phyloP scores from a whole-genome alignment of 2,329 filamentous ascomycete genomes.

The Eurotiales sp. region DNA sequence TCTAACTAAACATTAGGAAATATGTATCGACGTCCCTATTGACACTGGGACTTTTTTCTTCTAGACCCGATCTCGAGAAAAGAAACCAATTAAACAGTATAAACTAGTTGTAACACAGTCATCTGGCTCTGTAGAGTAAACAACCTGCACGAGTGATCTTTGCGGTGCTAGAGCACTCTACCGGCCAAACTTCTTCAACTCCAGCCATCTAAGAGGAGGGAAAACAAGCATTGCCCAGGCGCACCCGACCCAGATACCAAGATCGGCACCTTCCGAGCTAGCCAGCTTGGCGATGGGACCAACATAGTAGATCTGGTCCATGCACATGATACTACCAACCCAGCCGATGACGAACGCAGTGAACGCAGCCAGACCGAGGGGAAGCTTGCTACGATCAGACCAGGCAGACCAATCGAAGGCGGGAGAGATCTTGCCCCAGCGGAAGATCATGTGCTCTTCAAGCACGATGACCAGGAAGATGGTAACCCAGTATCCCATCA shows the following conservation, averaged over 20 bases:
- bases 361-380: conserved; percentile 40
- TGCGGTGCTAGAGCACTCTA: no score
- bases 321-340: conserved; percentile 39
- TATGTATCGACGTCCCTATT: no score
- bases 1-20: no score
- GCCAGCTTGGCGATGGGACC: conserved; percentile 32
- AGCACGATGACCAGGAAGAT: conserved; percentile 42
- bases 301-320: conserved; percentile 39
- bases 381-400: conserved; percentile 35
- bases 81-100: no score
- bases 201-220: conserved; percentile 33
- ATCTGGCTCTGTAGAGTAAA: no score
- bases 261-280: conserved; percentile 31
- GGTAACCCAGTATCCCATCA: conserved; percentile 47
- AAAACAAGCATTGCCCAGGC: conserved; percentile 34
- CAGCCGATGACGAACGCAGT: conserved; percentile 37
- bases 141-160: no score
- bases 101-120: no score
- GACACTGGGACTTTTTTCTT: no score
- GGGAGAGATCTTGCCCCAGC: conserved; percentile 22
- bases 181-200: conserved; percentile 27
- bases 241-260: conserved; percentile 36
- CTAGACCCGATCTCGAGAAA: no score
- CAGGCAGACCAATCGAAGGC: conserved; percentile 41
- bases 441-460: conserved; percentile 43